Evolutionary conservation across 2,329 filamentous ascomycete genomes (phyloP), one percentile per base, ranked within the genome.

Genomic region (Epichloe amarillans): DNA sequence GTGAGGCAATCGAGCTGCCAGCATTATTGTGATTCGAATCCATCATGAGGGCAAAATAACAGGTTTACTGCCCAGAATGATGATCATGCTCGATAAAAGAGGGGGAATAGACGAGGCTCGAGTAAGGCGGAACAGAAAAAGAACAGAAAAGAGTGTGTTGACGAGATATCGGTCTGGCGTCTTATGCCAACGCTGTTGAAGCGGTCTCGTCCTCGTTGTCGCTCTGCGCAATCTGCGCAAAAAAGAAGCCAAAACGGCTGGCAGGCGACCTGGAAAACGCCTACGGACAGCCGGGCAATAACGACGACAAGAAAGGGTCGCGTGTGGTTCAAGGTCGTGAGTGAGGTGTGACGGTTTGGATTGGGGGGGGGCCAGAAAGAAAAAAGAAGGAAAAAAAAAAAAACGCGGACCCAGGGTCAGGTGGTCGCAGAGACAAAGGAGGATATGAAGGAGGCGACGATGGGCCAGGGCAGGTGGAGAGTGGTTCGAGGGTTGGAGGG

Each of bases 1-100:
- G 40, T 2, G 52, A 52, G 45, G 41, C 49, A 7, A 52, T 12
- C 3, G 53, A 50, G 41, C 45, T 51, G 40, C 39, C 49, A 8
- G 46, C 26, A 43, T 47, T 41, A 17, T 15, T 36, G 11, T 5
- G 37, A n/a, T 47, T 38, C 14, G 37, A 30, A 15, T 51, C 49
- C 30, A 51, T 52, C 40, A 49, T 47, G 4, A 47, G 21, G 21
- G 35, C 30, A 36, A 23, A 37, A 14, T 19, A 40, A 39, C 47
- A 33, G n/a, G 7, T 17, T 44, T 7, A 37, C 26, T 6, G 38
- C 30, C 38, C 11, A 11, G 7, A 30, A 33, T 21, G 17, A 40
- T 36, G 36, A 23, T 42, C 51, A 52, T 52, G 36, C 47, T 50
- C 47, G 30, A 50, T 26, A 36, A 30, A 26, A 14, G 26, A 41